phyloP scores from a whole-genome alignment of 495 filamentous ascomycete species.

The Parachaetomium inaequale region DNA sequence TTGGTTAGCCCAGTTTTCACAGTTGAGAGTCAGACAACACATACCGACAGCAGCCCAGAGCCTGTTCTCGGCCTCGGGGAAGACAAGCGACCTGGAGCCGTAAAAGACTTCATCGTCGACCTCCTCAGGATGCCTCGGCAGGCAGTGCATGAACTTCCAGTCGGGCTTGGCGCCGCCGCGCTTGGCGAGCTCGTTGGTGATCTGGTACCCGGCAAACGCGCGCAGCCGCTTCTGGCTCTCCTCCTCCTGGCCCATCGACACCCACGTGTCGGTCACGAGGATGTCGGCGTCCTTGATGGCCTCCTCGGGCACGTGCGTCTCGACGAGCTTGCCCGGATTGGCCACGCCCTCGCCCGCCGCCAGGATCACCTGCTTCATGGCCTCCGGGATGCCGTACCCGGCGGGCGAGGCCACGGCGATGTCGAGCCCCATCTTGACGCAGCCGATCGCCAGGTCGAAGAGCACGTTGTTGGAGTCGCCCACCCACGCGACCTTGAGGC shows the following conservation, averaged over 20 bases:
- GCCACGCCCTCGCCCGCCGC: constrained; percentile 53
- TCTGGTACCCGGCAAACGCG: constrained; percentile 85
- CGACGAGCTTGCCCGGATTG: constrained; percentile 60
- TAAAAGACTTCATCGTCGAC: constrained; percentile 95
- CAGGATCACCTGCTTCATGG: constrained; percentile 67
- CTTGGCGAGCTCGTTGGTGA: constrained; percentile 76
- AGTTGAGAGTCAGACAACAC: constrained; percentile 20
- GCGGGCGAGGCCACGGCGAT: constrained; percentile 81
- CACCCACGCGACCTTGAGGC: constrained; percentile 89
- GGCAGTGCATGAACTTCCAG: constrained; percentile 99
- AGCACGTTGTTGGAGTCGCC: constrained; percentile 97
- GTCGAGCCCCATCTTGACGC: constrained; percentile 79
- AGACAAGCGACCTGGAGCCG: constrained; percentile 73
- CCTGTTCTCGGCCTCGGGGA: constrained; percentile 90
- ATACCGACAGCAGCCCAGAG: constrained; percentile 79
- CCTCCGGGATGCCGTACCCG: constrained; percentile 70
- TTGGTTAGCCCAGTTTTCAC: constrained; percentile 16
- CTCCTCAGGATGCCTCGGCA: constrained; percentile 92
- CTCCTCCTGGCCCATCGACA: constrained; percentile 94
- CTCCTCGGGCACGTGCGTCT: constrained; percentile 79
- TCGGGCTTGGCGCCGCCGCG: constrained; percentile 79
- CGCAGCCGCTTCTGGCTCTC: constrained; percentile 70
- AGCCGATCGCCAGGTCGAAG: constrained; percentile 83
- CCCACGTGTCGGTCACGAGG: constrained; percentile 94
- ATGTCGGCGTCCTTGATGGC: constrained; percentile 86